Base-by-base conservation (phyloP, 208 protist genomes). In the Wallacemonas sp. region DNA sequence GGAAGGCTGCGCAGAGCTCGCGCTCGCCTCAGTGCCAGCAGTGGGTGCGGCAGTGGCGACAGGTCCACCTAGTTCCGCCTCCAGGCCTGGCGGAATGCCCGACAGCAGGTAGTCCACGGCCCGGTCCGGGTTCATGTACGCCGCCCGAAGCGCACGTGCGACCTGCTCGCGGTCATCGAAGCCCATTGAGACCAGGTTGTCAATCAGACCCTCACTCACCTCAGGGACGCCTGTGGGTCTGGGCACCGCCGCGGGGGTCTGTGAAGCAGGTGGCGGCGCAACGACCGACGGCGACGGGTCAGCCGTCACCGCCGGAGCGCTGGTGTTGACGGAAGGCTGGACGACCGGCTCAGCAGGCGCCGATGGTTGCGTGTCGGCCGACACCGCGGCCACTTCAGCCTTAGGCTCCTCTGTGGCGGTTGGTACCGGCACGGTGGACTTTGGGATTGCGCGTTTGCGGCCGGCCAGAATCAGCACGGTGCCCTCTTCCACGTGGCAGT, bases 21-120 rank as follows among this genome's bases (percentile, higher is more conserved):
- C 19, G 13, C 50, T 58, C 32, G n/a, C 17, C 41, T 12, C 9
- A 24, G 10, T n/a, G 50, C 5, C 9, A 26, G 50, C 9, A 15
- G 30, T 39, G 15, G n/a, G n/a, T n/a, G 30, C 24, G 17, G 36
- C 36, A 42, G 39, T 54, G 19, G 52, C 15, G 33, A 48, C 33
- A 0, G 55, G 39, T 33, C 42, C 29, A 32, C 52, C 62, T 4
- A 87, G 38, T 52, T 92, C 76, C 33, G 65, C 41, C 39, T 89
- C 26, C 17, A 77, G 59, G 68, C 59, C 52, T 1, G 70, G 30
- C 17, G 90, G 90, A 58, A 95, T 95, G 50, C 87, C 87, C 29
- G 79, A 81, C 70, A 72, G 89, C 15, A 95, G 81, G 74, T 92
- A 95, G 73, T 93, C 87, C 21, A 95, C 87, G 6, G 90, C 90